These are phyloP conservation scores for Phaffia rhodozyma DNA, from an alignment of 1,284 basidiomycete species.

Conservation along the genomic window DNA sequence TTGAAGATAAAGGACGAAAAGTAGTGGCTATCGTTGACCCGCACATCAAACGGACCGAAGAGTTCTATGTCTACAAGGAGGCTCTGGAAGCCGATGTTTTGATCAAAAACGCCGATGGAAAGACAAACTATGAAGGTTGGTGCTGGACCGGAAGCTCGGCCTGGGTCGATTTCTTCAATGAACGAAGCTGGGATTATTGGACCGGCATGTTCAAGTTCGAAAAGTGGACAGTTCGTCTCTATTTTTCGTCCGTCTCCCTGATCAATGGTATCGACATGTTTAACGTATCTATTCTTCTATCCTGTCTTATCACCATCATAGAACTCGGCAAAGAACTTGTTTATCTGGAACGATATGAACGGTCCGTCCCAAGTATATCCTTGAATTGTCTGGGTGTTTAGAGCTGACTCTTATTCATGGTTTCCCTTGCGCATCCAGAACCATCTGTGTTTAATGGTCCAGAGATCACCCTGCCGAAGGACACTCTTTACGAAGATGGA, in stretches of 20 bases:
- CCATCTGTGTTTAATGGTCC: slow-evolving; percentile 97
- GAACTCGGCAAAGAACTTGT: slow-evolving; percentile 56
- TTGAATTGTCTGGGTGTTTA: not conserved
- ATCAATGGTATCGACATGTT: not conserved
- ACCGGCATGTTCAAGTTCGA: slow-evolving; percentile 61
- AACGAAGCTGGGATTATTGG: slow-evolving; percentile 85
- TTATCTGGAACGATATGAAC: slow-evolving; percentile 99
- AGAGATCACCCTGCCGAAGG: slow-evolving; percentile 93
- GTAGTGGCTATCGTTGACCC: slow-evolving; percentile 96
- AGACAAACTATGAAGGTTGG: slow-evolving; percentile 86
- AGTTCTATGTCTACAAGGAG: slow-evolving; percentile 76
- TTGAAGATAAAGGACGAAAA: slow-evolving; percentile 76
- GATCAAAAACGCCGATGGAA: slow-evolving; percentile 65
- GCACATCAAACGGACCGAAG: slow-evolving; percentile 71
- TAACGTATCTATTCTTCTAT: not conserved
- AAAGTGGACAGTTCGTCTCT: slow-evolving; percentile 34
- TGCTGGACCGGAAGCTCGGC: slow-evolving; percentile 93
- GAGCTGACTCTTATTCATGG: too few species aligned
- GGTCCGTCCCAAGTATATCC: slow-evolving; percentile 41
- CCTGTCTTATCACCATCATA: slow-evolving; percentile 3
- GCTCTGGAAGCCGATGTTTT: slow-evolving; percentile 69
- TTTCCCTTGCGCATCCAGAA: slow-evolving; percentile 34
- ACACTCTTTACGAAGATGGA: slow-evolving; percentile 77
- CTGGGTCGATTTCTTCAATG: slow-evolving; percentile 97
- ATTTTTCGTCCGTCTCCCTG: not conserved